These are phyloP conservation scores for Penicillium sclerotiorum DNA, from an alignment of 2,329 filamentous ascomycete genomes.

Conservation along the genomic window DNA sequence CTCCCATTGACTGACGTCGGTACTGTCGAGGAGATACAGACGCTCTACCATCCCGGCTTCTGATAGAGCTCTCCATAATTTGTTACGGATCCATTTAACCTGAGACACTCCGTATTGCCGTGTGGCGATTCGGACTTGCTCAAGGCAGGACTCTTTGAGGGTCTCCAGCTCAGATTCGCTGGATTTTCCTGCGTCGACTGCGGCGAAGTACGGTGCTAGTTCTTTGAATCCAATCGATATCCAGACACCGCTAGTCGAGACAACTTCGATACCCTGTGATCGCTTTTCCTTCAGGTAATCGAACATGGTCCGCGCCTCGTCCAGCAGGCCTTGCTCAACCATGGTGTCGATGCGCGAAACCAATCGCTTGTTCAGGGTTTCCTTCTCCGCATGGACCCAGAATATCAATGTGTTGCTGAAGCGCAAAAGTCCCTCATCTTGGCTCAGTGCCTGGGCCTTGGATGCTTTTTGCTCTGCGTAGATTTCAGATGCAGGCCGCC, in stretches of 20 bases:
- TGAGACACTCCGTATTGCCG: conserved; percentile 86
- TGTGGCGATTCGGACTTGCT: conserved; percentile 79
- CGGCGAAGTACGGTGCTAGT: conserved; percentile 70
- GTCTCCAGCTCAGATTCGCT: conserved; percentile 51
- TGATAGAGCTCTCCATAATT: conserved; percentile 70
- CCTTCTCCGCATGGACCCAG: conserved; percentile 79
- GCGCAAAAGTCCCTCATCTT: conserved; percentile 43
- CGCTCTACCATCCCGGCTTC: conserved; percentile 56
- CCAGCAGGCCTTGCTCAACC: conserved; percentile 67
- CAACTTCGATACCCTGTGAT: conserved; percentile 58
- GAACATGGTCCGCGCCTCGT: conserved; percentile 61
- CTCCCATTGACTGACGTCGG: conserved; percentile 65
- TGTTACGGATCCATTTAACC: conserved; percentile 81
- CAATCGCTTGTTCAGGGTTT: conserved; percentile 69
- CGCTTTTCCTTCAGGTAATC: conserved; percentile 50
- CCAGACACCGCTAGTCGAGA: conserved; percentile 86
- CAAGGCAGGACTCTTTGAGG: conserved; percentile 63
- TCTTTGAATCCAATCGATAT: conserved; percentile 96
- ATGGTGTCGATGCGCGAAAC: conserved; percentile 82
- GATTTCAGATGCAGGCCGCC: conserved; percentile 78
- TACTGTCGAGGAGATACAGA: conserved; percentile 81
- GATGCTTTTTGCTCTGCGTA: conserved; percentile 72
- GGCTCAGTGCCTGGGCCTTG: conserved; percentile 26
- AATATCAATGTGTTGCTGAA: conserved; percentile 68
- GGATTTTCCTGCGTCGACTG: conserved; percentile 36